Evolutionary conservation across 23 red algal species (phyloP).

Genomic region (Cyanidium caldarium): DNA sequence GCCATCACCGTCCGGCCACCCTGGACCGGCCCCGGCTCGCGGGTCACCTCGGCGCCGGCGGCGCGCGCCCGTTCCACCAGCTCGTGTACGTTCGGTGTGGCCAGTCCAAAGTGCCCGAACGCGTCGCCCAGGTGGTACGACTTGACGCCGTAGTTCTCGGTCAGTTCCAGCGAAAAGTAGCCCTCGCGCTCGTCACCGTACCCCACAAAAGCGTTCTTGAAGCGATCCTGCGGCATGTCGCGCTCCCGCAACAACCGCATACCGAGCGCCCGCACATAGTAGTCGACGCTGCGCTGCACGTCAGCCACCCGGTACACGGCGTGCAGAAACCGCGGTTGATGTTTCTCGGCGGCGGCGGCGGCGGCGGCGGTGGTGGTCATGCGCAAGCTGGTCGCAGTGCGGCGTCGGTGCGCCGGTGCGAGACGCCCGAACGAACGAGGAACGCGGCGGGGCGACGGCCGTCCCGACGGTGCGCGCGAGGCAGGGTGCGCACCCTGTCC

Average conservation of each 20-base stretch:
- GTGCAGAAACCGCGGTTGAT: no score
- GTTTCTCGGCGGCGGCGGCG: no score
- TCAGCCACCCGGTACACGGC: conserved; percentile 58
- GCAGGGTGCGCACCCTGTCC: no score
- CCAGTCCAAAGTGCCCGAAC: conserved; percentile 45
- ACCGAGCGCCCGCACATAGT: conserved; percentile 24
- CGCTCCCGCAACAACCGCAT: conserved; percentile 46
- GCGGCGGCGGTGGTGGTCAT: no score
- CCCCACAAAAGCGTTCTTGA: conserved; percentile 43
- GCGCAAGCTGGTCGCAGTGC: no score
- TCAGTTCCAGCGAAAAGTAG: conserved; percentile 48
- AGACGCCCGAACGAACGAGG: no score
- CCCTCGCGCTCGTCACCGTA: conserved; percentile 37
- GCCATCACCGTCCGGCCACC: conserved; percentile 20
- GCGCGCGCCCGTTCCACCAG: conserved; percentile 22
- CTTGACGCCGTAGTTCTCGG: conserved; percentile 45
- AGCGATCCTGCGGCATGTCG: conserved; percentile 28
- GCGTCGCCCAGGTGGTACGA: conserved; percentile 37
- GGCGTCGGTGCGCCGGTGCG: no score
- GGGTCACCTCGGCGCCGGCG: conserved; percentile 18
- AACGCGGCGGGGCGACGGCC: no score
- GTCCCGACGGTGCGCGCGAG: no score
- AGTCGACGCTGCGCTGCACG: conserved; percentile 22
- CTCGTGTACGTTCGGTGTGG: background rate
- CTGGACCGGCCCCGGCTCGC: conserved; percentile 27